phyloP scores from a whole-genome alignment of 2,329 filamentous ascomycete species.

The Hymenoscyphus scutula region DNA sequence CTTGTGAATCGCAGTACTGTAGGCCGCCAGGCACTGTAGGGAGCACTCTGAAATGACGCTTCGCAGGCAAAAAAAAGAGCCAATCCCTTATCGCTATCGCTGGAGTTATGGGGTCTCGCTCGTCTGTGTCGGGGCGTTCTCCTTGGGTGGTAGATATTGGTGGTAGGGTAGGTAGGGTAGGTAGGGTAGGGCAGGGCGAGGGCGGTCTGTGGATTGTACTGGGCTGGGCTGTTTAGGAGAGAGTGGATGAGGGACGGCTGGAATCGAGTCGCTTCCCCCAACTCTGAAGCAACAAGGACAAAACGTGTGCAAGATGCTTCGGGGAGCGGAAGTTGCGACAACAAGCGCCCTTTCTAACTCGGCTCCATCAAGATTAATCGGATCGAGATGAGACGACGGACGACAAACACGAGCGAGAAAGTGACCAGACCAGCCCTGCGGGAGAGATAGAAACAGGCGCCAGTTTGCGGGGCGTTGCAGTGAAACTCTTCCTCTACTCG shows the following conservation, averaged over 20 bases:
- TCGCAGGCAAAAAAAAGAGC: not conserved
- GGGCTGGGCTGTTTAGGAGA: too few relatives aligned
- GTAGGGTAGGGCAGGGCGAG: not conserved
- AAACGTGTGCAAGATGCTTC: not conserved
- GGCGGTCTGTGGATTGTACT: not conserved
- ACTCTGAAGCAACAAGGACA: slow-evolving; percentile 2
- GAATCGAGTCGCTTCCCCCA: not conserved
- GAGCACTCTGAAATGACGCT: not conserved
- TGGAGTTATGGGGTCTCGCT: not conserved
- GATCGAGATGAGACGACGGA: not conserved
- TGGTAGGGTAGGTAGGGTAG: too few relatives aligned
- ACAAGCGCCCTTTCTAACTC: not conserved
- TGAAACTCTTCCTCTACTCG: not conserved
- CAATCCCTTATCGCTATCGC: not conserved
- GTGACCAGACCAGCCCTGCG: not conserved
- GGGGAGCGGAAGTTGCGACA: too few relatives aligned
- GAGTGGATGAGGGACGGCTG: not conserved
- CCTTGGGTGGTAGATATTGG: not conserved
- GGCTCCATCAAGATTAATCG: not conserved
- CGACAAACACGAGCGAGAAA: too few relatives aligned
- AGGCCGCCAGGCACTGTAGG: not conserved
- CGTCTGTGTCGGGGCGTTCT: not conserved
- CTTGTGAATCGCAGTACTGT: not conserved
- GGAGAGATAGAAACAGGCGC: not conserved
- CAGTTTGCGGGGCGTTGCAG: not conserved